Evolutionary conservation across 2,329 filamentous ascomycete genomes (phyloP).

Genomic region (Talaromyces sp.): DNA sequence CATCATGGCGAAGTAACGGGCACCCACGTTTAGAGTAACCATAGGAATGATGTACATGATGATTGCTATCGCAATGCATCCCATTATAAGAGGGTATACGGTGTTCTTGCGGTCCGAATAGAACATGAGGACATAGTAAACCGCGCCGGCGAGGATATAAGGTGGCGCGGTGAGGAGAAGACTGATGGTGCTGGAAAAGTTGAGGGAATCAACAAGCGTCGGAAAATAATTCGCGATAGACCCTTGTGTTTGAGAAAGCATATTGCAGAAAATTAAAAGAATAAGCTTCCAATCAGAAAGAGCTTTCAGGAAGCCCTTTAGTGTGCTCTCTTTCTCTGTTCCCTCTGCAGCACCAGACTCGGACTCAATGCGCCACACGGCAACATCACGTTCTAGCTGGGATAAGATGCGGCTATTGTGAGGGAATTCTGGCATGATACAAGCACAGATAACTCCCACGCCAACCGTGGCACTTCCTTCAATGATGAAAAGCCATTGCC

Average conservation of each 20-base stretch:
- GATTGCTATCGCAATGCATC: slow-evolving; percentile 37
- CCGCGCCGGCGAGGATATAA: slow-evolving; percentile 45
- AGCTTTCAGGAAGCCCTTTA: slow-evolving; percentile 30
- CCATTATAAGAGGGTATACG: slow-evolving; percentile 38
- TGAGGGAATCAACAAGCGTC: slow-evolving; percentile 26
- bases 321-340: slow-evolving; percentile 33
- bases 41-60: slow-evolving; percentile 45
- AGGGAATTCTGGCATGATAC: slow-evolving; percentile 45
- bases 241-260: slow-evolving; percentile 44
- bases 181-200: slow-evolving; percentile 38
- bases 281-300: slow-evolving; percentile 42
- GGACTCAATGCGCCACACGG: slow-evolving; percentile 32
- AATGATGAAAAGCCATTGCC: slow-evolving; percentile 36
- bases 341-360: slow-evolving; percentile 46
- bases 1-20: slow-evolving; percentile 50
- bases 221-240: slow-evolving; percentile 34
- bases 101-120: slow-evolving; percentile 44
- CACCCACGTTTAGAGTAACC: slow-evolving; percentile 40
- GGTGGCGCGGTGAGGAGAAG: slow-evolving; percentile 53
- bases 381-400: slow-evolving; percentile 22
- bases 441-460: slow-evolving; percentile 32
- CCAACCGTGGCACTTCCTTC: slow-evolving; percentile 31
- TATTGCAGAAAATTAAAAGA: slow-evolving; percentile 43
- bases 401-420: slow-evolving; percentile 42
- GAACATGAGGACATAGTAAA: slow-evolving; percentile 41